These are phyloP conservation scores for Penicillium italicum DNA, from an alignment of 2,329 filamentous ascomycete species.

Conservation along the genomic window DNA sequence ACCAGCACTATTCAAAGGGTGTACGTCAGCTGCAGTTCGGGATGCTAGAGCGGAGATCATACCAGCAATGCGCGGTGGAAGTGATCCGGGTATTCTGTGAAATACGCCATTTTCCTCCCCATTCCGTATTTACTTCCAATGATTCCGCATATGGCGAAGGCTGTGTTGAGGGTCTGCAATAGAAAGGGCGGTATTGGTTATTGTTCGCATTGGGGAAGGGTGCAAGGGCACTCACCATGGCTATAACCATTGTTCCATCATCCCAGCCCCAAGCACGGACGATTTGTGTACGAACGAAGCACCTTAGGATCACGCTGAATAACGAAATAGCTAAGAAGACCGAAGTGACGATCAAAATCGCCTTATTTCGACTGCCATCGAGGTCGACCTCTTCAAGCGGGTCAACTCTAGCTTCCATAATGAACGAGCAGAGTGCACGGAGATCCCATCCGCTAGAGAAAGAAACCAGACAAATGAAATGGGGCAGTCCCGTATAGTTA, in stretches of 20 bases:
- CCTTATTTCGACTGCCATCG: conserved; percentile 18
- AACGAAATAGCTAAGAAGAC: conserved; percentile 42
- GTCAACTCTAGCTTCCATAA: conserved; percentile 8
- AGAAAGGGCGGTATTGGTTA: background rate
- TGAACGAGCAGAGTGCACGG: conserved; percentile 2
- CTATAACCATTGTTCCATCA: conserved; percentile 32
- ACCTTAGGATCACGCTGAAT: conserved; percentile 37
- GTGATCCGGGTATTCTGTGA: conserved; percentile 18
- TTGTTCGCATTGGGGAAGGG: background rate
- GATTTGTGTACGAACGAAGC: conserved; percentile 41
- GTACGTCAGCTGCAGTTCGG: background rate
- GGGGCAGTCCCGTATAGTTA: conserved; percentile 9
- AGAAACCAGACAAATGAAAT: background rate
- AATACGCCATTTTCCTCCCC: conserved; percentile 20
- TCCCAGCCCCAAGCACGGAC: conserved; percentile 41
- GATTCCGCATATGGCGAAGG: conserved; percentile 28
- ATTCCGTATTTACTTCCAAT: conserved; percentile 26
- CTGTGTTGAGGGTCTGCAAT: conserved; percentile 25
- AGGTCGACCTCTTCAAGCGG: background rate
- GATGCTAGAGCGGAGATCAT: background rate
- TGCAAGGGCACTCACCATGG: conserved; percentile 23
- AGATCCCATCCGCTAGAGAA: conserved; percentile 7
- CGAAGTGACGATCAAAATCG: conserved; percentile 28
- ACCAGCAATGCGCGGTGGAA: conserved; percentile 26
- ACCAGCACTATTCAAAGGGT: conserved; percentile 43